A percentile compares a stretch with the other conserved stretches of the same genome.
These are phyloP conservation scores for Stenogyne calaminthoides DNA, from an alignment of 305 asterid species.

Conservation along the genomic window DNA sequence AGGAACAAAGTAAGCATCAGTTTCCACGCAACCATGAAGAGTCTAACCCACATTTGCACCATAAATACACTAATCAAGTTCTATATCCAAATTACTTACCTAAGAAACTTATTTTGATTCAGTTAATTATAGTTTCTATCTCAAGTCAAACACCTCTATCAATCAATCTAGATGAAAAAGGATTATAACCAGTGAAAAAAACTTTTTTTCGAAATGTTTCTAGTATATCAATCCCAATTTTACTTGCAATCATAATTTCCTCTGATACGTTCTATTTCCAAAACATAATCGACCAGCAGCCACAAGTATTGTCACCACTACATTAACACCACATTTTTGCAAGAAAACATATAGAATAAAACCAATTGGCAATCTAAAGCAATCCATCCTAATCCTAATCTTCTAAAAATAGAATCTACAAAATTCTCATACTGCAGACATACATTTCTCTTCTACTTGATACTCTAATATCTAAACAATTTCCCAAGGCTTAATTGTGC, in stretches of 20 bases:
- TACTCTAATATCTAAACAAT: not conserved
- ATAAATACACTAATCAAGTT: not conserved
- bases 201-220: not conserved
- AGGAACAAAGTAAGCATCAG: not conserved
- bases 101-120: not conserved
- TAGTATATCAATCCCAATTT: not conserved
- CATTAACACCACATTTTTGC: not conserved
- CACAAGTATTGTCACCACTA: not conserved
- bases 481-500: not conserved
- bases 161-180: slow-evolving; percentile 1
- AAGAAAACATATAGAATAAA: not conserved
- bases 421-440: not conserved
- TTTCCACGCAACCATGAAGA: not conserved
- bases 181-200: slow-evolving; percentile 4
- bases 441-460: not conserved
- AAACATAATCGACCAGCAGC: slow-evolving; percentile 8
- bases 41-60: not conserved
- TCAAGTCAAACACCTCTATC: not conserved
- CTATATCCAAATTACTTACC: not conserved
- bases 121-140: not conserved
- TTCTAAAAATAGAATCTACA: not conserved
- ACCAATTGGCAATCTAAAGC: not conserved
- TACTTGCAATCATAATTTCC: slow-evolving; percentile 13
- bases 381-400: not conserved
- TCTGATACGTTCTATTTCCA: not conserved